Evolutionary conservation across 352 stramenopile genomes (phyloP), one percentile per base, ranked within the genome.

Genomic region (Phytophthora boehmeriae): DNA sequence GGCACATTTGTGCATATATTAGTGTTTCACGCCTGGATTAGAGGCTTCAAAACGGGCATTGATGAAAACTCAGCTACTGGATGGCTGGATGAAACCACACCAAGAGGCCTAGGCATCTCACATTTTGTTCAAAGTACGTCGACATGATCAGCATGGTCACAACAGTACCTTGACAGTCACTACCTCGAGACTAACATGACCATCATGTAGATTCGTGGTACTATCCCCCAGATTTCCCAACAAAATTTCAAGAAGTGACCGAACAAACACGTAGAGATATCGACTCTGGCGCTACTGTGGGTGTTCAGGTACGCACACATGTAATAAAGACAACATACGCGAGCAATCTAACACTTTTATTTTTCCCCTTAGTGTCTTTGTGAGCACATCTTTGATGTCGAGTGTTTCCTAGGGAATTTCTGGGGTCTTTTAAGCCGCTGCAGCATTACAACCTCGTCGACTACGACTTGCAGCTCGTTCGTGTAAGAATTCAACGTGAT

Each of bases 381-480:
- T 20, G 74, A 90, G 52, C 73, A 81, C 43, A 48, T 75, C 32
- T 84, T 92, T 42, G 76, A 90, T 46, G 70, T 79, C 13, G 83
- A 92, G 55, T 46, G 58, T 8, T 89, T 90, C 50, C 42, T 92
- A 68, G 68, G 3, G 34, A 53, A 4, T 83, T 90, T 54, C 50
- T 92, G 23, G 59, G 67, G 45, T 68, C 54, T 6, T 88, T 87
- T 32, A 60, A 64, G 22, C 54, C 68, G 0, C 70, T 88, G 38
- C 66, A 63, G 34, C 44, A 59, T 5, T 69, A 71, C 44, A 66
- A 83, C 36, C 59, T 92, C 22, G 68, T 87, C 8, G 78, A 90
- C 66, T 92, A 92, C 55, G 80, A 89, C 39, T 36, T 89, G 2
- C 68, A 63, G 10, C 63, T 89, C 38, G 67, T 88, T 62, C 69